These are phyloP conservation scores for Capronia coronata DNA, from an alignment of 2,329 filamentous ascomycete genomes.

Conservation along the genomic window DNA sequence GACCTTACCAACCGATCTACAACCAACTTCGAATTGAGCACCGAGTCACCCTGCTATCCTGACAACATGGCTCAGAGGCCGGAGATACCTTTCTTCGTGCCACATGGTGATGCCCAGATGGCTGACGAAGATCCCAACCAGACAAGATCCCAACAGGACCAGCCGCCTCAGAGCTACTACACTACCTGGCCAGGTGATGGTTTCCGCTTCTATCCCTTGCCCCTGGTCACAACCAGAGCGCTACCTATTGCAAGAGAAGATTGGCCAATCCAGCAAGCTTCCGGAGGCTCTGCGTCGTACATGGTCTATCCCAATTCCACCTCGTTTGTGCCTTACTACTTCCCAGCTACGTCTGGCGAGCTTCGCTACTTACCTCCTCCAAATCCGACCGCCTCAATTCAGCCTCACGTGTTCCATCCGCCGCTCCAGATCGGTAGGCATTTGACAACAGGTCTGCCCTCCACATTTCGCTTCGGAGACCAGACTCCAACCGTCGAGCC, in stretches of 20 bases:
- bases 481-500: not conserved
- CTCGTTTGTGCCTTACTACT: not conserved
- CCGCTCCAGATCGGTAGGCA: not conserved
- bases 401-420: not conserved
- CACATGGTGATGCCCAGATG: slow-evolving; percentile 1
- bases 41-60: not conserved
- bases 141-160: not conserved
- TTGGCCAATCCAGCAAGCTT: too few relatives aligned
- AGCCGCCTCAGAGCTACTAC: not conserved
- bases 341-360: not conserved
- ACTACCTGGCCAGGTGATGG: not conserved
- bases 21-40: not conserved
- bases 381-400: not conserved
- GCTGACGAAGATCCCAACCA: not conserved
- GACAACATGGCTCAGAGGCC: not conserved
- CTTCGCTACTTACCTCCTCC: not conserved
- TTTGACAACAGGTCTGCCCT: not conserved
- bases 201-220: not conserved
- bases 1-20: not conserved
- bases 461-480: not conserved
- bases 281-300: too few relatives aligned
- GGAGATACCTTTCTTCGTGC: not conserved
- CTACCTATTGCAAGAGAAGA: not conserved
- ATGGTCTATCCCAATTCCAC: not conserved
- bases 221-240: not conserved